Evolutionary conservation across 164 flowering plant genomes (phyloP).

Genomic region (Sedum album): DNA sequence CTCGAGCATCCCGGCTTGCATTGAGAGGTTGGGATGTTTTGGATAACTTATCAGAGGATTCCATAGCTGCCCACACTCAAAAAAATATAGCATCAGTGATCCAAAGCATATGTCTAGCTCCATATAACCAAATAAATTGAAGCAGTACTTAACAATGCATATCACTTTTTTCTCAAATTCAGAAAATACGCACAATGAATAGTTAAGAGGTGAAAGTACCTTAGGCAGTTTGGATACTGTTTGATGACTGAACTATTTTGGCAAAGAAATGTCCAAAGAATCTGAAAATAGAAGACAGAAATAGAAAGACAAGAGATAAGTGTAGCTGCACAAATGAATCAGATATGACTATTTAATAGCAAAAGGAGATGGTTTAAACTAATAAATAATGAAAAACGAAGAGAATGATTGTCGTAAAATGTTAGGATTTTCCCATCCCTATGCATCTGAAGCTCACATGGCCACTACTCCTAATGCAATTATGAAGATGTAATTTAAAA

Average conservation of each 20-base stretch:
- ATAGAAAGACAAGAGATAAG: background rate
- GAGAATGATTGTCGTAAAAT: conserved; percentile 4
- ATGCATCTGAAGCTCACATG: conserved; percentile 2
- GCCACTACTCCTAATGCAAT: background rate
- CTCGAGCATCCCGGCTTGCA: conserved; percentile 3
- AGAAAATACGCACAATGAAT: background rate
- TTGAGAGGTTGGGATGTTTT: background rate
- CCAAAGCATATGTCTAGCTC: background rate
- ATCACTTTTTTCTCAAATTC: no score
- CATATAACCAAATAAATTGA: background rate
- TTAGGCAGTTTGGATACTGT: no score
- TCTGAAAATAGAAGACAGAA: background rate
- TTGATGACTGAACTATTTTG: background rate
- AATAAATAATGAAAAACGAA: background rate
- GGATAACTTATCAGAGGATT: conserved; percentile 2
- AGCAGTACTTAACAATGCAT: no score
- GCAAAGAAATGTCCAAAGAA: background rate
- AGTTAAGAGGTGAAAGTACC: no score
- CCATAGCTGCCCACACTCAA: conserved; percentile 1
- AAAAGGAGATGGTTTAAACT: background rate
- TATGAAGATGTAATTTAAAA: no score
- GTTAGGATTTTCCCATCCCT: no score
- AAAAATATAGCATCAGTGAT: background rate
- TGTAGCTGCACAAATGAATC: background rate
- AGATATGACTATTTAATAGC: background rate